Evolutionary conservation across 1,284 basidiomycete genomes (phyloP).

Genomic region (Cryptococcus deneoformans): DNA sequence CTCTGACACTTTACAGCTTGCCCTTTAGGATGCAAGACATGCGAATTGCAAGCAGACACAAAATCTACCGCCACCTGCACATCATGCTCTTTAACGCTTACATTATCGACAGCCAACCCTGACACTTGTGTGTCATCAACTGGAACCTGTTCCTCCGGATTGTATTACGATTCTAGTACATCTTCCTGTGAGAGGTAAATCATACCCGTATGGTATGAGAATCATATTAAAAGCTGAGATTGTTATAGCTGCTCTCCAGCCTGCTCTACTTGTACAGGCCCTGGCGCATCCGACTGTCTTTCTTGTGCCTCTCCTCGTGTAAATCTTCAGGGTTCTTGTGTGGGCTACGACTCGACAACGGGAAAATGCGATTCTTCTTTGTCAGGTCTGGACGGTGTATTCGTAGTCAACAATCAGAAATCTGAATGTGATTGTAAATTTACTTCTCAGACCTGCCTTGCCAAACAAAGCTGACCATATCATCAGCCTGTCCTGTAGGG

Average conservation of each 20-base stretch:
- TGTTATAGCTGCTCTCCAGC: constrained; percentile 40
- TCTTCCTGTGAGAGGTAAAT: constrained; percentile 36
- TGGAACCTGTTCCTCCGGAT: constrained; percentile 32
- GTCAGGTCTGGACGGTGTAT: constrained; percentile 30
- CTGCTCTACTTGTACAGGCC: constrained; percentile 47
- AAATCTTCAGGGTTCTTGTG: constrained; percentile 42
- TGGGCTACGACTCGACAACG: constrained; percentile 38
- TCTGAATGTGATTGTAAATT: constrained; percentile 49
- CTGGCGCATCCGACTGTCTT: constrained; percentile 39
- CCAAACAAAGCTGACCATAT: not conserved
- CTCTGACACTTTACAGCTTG: constrained; percentile 38
- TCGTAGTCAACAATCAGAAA: constrained; percentile 44
- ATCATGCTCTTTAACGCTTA: constrained; percentile 33
- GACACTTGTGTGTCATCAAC: constrained; percentile 29
- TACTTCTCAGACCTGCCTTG: not conserved
- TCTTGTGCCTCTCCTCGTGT: constrained; percentile 37
- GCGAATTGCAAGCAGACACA: constrained; percentile 30
- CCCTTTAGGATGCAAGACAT: constrained; percentile 44
- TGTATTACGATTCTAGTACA: constrained; percentile 35
- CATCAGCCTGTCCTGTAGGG: constrained; percentile 47
- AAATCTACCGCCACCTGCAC: constrained; percentile 16
- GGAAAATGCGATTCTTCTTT: constrained; percentile 47
- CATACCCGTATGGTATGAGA: not conserved
- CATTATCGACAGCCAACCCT: constrained; percentile 27
- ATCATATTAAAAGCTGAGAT: not conserved